Conservation (phyloP, 768 basidiomycete genomes). For the Aureoboletus auriporus region DNA sequence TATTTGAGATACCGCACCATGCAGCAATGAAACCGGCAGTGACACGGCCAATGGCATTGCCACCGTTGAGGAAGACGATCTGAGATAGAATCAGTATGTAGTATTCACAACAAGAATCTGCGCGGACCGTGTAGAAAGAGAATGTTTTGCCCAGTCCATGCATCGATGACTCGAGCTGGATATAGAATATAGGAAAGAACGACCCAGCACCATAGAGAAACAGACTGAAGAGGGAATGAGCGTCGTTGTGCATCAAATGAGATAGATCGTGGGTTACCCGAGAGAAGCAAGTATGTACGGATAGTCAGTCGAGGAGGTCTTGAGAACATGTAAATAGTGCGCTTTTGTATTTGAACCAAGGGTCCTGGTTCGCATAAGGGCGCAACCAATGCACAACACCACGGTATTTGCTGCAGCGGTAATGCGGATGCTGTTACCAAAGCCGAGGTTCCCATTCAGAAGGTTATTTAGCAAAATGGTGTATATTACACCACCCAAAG, state of each 20-base stretch:
- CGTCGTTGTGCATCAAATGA: neutral
- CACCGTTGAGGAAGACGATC: constrained; percentile 37
- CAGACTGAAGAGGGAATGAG: constrained; percentile 7
- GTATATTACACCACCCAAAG: constrained; percentile 21
- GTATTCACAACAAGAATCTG: neutral
- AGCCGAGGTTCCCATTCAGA: constrained; percentile 24
- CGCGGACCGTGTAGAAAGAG: constrained; percentile 52
- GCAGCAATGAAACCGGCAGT: constrained; percentile 34
- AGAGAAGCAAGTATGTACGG: constrained; percentile 22
- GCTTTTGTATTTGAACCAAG: constrained; percentile 16
- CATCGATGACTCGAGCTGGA: constrained; percentile 52
- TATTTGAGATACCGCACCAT: constrained; percentile 42
- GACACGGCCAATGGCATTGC: constrained; percentile 35
- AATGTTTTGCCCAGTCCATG: constrained; percentile 42
- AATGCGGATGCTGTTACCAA: constrained; percentile 41
- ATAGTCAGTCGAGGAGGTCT: constrained; percentile 15
- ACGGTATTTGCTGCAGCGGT: constrained; percentile 40
- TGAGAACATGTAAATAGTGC: constrained; percentile 17
- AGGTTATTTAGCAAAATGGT: constrained; percentile 29
- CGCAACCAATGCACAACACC: constrained; percentile 31
- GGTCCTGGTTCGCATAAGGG: constrained; percentile 38
- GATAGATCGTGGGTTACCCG: constrained; percentile 14
- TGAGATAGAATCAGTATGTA: constrained; percentile 8
- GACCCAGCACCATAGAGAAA: constrained; percentile 26
- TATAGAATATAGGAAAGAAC: constrained; percentile 51